Evolutionary conservation across 2,329 filamentous ascomycete genomes (phyloP).

Genomic region (Aspergillus sp.): DNA sequence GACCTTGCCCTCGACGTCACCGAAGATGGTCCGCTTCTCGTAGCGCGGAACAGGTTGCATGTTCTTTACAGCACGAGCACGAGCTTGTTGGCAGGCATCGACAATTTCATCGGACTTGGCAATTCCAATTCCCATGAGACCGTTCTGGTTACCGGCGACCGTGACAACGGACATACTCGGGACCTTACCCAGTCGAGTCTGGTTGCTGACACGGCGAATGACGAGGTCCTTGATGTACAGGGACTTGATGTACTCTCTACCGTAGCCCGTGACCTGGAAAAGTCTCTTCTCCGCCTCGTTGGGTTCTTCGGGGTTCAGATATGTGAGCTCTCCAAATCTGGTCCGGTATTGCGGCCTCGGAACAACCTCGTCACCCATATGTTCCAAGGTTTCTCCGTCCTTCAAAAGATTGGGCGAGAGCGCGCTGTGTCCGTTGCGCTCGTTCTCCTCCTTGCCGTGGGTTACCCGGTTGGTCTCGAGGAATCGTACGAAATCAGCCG

Average conservation of each 20-base stretch:
- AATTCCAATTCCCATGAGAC: constrained; percentile 83
- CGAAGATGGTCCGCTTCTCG: constrained; percentile 88
- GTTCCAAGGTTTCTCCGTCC: constrained; percentile 37
- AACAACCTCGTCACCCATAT: neutral
- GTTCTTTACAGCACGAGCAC: constrained; percentile 80
- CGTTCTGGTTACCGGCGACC: constrained; percentile 83
- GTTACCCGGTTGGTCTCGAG: constrained; percentile 52
- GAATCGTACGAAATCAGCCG: constrained; percentile 46
- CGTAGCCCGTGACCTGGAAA: constrained; percentile 59
- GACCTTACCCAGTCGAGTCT: constrained; percentile 95
- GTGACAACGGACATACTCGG: constrained; percentile 72
- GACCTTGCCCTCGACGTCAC: constrained; percentile 79
- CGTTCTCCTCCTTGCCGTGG: constrained; percentile 52
- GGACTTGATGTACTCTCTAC: constrained; percentile 46
- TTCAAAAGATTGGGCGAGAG: constrained; percentile 56
- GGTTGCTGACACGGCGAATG: constrained; percentile 75
- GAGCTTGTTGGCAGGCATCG: constrained; percentile 70
- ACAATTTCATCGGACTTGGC: constrained; percentile 78
- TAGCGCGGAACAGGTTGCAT: constrained; percentile 92
- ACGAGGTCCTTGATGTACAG: constrained; percentile 74
- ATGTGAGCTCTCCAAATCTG: constrained; percentile 18
- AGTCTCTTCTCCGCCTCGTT: constrained; percentile 51
- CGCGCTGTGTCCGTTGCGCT: constrained; percentile 51
- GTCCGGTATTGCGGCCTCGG: constrained; percentile 29
- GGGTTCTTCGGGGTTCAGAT: constrained; percentile 32